Percentiles rank a stretch among this genome's conserved stretches.
These are phyloP conservation scores for Aspergillaceae sp. DNA, from an alignment of 2,329 filamentous ascomycete genomes.

Conservation along the genomic window DNA sequence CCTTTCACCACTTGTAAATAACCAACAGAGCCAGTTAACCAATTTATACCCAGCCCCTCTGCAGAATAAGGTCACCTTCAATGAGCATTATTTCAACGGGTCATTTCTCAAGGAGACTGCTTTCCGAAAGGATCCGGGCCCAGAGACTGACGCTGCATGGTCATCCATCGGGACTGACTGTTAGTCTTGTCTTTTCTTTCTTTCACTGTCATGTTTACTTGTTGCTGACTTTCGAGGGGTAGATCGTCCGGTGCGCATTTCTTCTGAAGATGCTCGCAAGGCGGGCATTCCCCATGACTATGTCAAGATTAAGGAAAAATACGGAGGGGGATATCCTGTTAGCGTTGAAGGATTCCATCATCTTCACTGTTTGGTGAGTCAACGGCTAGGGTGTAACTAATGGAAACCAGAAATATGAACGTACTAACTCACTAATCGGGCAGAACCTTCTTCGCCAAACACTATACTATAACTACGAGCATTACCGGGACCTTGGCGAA, in stretches of 20 bases:
- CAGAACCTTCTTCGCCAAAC: slow-evolving; percentile 52
- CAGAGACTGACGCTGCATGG: slow-evolving; percentile 53
- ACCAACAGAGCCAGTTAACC: neutral
- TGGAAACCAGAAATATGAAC: neutral
- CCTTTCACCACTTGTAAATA: neutral
- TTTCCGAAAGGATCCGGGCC: slow-evolving; percentile 43
- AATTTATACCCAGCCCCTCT: slow-evolving; percentile 20
- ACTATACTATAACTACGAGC: slow-evolving; percentile 51
- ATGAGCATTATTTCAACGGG: slow-evolving; percentile 45
- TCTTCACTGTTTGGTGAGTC: slow-evolving; percentile 45
- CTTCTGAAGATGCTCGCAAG: slow-evolving; percentile 40
- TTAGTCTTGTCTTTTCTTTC: slow-evolving; percentile 19
- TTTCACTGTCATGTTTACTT: neutral
- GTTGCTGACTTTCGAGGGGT: too few species aligned
- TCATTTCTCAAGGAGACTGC: slow-evolving; percentile 47
- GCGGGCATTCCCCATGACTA: slow-evolving; percentile 48
- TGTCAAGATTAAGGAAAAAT: slow-evolving; percentile 47
- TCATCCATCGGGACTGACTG: slow-evolving; percentile 44
- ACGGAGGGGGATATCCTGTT: slow-evolving; percentile 48
- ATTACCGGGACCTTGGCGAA: slow-evolving; percentile 44
- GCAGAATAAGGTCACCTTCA: slow-evolving; percentile 35
- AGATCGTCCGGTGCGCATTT: slow-evolving; percentile 44
- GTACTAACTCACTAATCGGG: too few species aligned
- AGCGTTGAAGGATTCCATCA: slow-evolving; percentile 27
- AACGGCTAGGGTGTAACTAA: too few species aligned